Percentiles rank a stretch among this genome's conserved stretches.
These are phyloP conservation scores for Umbellularia californica DNA, from an alignment of 164 flowering plant species.

Conservation along the genomic window DNA sequence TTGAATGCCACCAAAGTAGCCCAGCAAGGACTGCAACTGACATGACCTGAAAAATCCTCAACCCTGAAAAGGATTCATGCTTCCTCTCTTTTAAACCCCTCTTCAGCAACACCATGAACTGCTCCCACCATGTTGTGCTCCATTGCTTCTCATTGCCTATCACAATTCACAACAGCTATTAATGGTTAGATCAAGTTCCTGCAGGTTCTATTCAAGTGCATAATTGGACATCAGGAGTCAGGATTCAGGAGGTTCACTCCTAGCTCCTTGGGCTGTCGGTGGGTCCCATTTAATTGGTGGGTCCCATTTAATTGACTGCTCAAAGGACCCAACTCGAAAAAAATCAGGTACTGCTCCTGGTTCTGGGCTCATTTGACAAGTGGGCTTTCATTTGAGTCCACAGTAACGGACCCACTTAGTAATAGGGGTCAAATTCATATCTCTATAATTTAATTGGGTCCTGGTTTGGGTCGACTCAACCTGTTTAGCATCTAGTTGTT, in stretches of 20 bases:
- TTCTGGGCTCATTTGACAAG: not conserved
- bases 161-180: constrained; percentile 6
- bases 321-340: no score
- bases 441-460: no score
- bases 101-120: constrained; percentile 58
- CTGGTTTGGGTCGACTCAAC: no score
- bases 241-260: no score
- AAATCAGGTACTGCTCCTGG: no score
- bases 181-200: not conserved
- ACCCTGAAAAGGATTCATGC: constrained; percentile 77
- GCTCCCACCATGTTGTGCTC: constrained; percentile 70
- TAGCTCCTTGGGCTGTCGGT: no score
- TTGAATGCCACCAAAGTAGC: constrained; percentile 89
- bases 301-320: no score
- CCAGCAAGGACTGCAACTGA: constrained; percentile 76
- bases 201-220: not conserved
- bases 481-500: no score
- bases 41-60: constrained; percentile 77
- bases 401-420: not conserved
- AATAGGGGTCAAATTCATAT: not conserved
- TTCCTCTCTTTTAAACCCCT: constrained; percentile 77
- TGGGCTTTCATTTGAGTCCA: not conserved
- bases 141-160: constrained; percentile 43
- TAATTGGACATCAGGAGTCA: not conserved
- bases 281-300: no score